A percentile compares a stretch with the other conserved stretches of the same genome.
Evolutionary conservation across 2,329 filamentous ascomycete species (phyloP).

Genomic region (Alternaria tenuissima): DNA sequence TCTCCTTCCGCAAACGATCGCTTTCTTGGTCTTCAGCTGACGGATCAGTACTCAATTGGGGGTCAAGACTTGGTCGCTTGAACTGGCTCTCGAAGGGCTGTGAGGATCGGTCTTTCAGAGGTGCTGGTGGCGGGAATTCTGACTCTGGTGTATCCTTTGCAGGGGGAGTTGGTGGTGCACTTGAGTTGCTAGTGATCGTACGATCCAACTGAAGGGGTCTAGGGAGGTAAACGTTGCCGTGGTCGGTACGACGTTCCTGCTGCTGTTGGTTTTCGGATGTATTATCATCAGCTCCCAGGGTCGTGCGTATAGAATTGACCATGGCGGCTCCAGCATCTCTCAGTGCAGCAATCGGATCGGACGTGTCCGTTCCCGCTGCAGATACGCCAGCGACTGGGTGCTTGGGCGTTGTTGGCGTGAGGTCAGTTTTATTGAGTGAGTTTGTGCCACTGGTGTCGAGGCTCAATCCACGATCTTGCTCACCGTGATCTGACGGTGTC

Average conservation of each 20-base stretch:
- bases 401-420: conserved; percentile 50
- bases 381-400: conserved; percentile 35
- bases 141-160: conserved; percentile 53
- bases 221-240: conserved; percentile 48
- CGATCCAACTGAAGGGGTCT: conserved; percentile 52
- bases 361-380: conserved; percentile 19
- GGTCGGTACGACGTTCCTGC: conserved; percentile 7
- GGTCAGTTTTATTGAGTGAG: conserved; percentile 40
- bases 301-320: conserved; percentile 55
- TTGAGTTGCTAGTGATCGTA: conserved; percentile 46
- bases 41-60: conserved; percentile 59
- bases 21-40: conserved; percentile 70
- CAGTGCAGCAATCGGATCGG: conserved; percentile 54
- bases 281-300: conserved; percentile 42
- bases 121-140: conserved; percentile 41
- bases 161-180: conserved; percentile 56
- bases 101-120: conserved; percentile 51
- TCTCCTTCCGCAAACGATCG: conserved; percentile 76
- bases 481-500: conserved; percentile 41
- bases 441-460: conserved; percentile 15
- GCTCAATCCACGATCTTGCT: conserved; percentile 40
- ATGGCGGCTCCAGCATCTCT: conserved; percentile 59
- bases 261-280: conserved; percentile 24
- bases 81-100: conserved; percentile 22
- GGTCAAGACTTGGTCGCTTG: conserved; percentile 36